Conservation (phyloP, 768 basidiomycete genomes). For the Rhizopogon roseolus region DNA sequence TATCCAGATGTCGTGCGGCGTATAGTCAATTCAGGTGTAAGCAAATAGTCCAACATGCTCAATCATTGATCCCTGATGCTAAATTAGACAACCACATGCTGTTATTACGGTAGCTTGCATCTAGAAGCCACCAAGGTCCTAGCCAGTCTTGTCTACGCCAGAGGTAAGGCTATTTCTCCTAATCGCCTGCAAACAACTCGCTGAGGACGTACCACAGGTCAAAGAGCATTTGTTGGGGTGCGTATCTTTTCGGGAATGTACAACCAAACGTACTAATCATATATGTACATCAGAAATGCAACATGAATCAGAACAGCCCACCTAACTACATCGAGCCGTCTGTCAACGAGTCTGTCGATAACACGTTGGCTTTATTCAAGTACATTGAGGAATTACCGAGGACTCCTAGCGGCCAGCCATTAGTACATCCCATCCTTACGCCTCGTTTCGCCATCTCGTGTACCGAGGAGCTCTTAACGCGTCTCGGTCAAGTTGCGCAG, state of each 20-base stretch:
- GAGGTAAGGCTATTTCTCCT: slow-evolving; percentile 37
- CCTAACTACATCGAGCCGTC: slow-evolving; percentile 67
- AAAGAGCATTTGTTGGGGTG: slow-evolving; percentile 84
- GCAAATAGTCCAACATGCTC: slow-evolving; percentile 20
- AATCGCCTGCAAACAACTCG: not conserved
- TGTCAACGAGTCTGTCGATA: slow-evolving; percentile 48
- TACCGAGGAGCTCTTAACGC: slow-evolving; percentile 58
- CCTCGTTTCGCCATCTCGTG: slow-evolving; percentile 97
- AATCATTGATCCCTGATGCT: slow-evolving; percentile 4
- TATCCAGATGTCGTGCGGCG: slow-evolving; percentile 73
- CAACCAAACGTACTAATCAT: not conserved
- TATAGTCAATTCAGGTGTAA: slow-evolving; percentile 70
- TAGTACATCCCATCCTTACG: slow-evolving; percentile 88
- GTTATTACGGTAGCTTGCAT: slow-evolving; percentile 86
- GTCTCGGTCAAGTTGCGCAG: slow-evolving; percentile 58
- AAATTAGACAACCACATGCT: slow-evolving; percentile 87
- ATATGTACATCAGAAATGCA: slow-evolving; percentile 25
- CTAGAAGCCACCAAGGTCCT: slow-evolving; percentile 75
- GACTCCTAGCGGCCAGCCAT: slow-evolving; percentile 34
- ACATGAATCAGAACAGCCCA: slow-evolving; percentile 58
- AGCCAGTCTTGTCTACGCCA: slow-evolving; percentile 64
- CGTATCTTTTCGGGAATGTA: slow-evolving; percentile 19
- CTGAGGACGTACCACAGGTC: slow-evolving; percentile 43
- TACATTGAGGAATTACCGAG: slow-evolving; percentile 59
- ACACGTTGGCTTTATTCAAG: slow-evolving; percentile 60